A percentile compares a stretch with the other conserved stretches of the same genome.
Evolutionary conservation across 2,329 filamentous ascomycete species (phyloP).

Genomic region (Coniochaeta sp.): DNA sequence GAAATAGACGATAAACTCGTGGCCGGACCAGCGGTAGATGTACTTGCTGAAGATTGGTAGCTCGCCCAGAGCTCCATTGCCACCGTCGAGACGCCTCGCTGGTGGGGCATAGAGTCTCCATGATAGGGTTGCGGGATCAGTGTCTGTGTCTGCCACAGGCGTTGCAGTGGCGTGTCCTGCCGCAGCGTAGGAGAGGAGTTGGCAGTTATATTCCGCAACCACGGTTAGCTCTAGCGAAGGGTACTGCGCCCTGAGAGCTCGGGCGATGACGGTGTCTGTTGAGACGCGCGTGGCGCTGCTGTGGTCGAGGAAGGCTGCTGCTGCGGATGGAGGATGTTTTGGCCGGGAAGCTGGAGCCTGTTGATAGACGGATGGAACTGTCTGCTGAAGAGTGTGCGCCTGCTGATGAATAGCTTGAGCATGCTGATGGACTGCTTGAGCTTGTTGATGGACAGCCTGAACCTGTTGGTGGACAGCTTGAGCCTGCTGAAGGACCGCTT

Average conservation of each 20-base stretch:
- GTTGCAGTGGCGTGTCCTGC: slow-evolving; percentile 28
- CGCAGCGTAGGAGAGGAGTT: slow-evolving; percentile 34
- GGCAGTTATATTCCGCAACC: slow-evolving; percentile 19
- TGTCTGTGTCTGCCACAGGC: slow-evolving; percentile 8
- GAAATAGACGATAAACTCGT: slow-evolving; percentile 36
- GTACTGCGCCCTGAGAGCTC: slow-evolving; percentile 32
- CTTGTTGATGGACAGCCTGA: background rate
- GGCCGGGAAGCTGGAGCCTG: background rate
- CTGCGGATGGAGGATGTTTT: background rate
- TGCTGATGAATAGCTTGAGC: too few species aligned
- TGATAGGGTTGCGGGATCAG: slow-evolving; percentile 25
- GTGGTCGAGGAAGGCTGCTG: slow-evolving; percentile 18
- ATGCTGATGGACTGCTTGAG: background rate
- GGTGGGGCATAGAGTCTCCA: slow-evolving; percentile 33
- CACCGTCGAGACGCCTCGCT: slow-evolving; percentile 29
- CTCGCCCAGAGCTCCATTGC: slow-evolving; percentile 24
- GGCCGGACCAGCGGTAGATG: slow-evolving; percentile 30
- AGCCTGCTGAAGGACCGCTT: background rate
- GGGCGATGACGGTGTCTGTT: slow-evolving; percentile 33
- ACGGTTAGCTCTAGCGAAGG: slow-evolving; percentile 33
- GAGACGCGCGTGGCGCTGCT: slow-evolving; percentile 29
- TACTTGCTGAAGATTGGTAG: slow-evolving; percentile 31
- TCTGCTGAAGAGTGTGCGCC: too few species aligned
- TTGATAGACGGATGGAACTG: background rate
- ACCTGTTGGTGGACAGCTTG: background rate